phyloP scores from a whole-genome alignment of 2,329 filamentous ascomycete species.

The Chaetomium strumarium region DNA sequence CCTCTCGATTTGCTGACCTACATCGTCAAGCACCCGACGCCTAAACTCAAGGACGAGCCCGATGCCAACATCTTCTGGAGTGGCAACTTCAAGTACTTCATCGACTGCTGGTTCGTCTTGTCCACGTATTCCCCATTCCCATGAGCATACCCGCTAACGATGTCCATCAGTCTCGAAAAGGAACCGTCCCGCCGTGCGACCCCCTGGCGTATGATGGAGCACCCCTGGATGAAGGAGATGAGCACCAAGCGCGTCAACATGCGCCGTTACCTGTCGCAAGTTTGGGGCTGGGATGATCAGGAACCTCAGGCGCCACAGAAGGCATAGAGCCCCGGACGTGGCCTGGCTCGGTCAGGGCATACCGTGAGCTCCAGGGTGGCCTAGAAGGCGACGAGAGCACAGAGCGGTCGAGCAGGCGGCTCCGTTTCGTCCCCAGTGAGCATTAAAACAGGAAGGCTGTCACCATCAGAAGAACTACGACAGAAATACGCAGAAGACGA shows the following conservation, averaged over 20 bases:
- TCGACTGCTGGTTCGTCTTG: conserved; percentile 87
- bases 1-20: conserved; percentile 95
- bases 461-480: background rate
- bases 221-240: conserved; percentile 99
- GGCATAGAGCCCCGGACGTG: conserved; percentile 9
- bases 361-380: background rate
- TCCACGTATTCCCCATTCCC: background rate
- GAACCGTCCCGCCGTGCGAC: conserved; percentile 80
- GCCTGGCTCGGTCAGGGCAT: background rate
- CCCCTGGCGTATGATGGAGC: conserved; percentile 97
- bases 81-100: conserved; percentile 98
- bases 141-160: background rate
- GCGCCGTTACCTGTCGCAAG: conserved; percentile 85
- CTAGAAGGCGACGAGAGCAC: background rate
- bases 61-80: conserved; percentile 89
- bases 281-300: conserved; percentile 91
- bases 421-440: background rate
- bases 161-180: conserved; percentile 72
- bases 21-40: conserved; percentile 92
- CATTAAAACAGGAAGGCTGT: background rate
- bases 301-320: conserved; percentile 23
- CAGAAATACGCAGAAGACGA: background rate
- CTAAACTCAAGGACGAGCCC: conserved; percentile 91
- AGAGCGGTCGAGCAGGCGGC: background rate
- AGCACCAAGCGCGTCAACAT: conserved; percentile 94